Evolutionary conservation across 2,329 filamentous ascomycete genomes (phyloP).

Genomic region (Venturiaceae sp.): DNA sequence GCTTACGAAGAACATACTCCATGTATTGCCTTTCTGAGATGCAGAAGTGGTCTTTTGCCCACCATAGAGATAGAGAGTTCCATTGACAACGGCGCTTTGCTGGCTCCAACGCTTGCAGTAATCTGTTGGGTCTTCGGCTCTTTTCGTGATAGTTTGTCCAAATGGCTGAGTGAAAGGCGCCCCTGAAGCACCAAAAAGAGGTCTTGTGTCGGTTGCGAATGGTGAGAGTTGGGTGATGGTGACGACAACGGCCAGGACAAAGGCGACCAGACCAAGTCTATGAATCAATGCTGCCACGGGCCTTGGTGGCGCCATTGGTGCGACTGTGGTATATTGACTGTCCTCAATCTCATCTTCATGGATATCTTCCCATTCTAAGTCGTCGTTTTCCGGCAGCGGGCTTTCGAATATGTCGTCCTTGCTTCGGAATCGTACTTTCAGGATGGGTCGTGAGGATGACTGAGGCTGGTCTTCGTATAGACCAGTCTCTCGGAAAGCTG

Average conservation of each 20-base stretch:
- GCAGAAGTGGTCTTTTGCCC: slow-evolving; percentile 51
- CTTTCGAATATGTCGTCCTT: slow-evolving; percentile 17
- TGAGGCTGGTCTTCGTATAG: slow-evolving; percentile 8
- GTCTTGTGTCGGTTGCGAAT: slow-evolving; percentile 14
- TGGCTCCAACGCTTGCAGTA: slow-evolving; percentile 58
- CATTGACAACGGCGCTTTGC: slow-evolving; percentile 61
- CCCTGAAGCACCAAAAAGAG: slow-evolving; percentile 20
- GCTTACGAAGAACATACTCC: slow-evolving; percentile 46
- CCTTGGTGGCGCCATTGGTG: not conserved
- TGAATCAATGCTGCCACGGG: slow-evolving; percentile 10
- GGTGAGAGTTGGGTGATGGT: slow-evolving; percentile 17
- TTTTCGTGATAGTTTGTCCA: slow-evolving; percentile 15
- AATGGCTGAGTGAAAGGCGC: slow-evolving; percentile 12
- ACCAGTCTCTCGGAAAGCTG: slow-evolving; percentile 11
- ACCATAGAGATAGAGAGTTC: slow-evolving; percentile 68
- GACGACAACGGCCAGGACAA: slow-evolving; percentile 13
- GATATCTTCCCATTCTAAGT: slow-evolving; percentile 12
- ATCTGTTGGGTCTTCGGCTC: slow-evolving; percentile 41
- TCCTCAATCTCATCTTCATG: not conserved
- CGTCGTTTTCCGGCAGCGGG: slow-evolving; percentile 10
- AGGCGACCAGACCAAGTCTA: slow-evolving; percentile 15
- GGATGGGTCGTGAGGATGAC: slow-evolving; percentile 4
- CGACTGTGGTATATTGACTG: not conserved
- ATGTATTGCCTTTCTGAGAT: slow-evolving; percentile 53
- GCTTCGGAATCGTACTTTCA: slow-evolving; percentile 17